Evolutionary conservation across 139 green algal genomes (phyloP).

Genomic region (Edaphochlamys debaryana): DNA sequence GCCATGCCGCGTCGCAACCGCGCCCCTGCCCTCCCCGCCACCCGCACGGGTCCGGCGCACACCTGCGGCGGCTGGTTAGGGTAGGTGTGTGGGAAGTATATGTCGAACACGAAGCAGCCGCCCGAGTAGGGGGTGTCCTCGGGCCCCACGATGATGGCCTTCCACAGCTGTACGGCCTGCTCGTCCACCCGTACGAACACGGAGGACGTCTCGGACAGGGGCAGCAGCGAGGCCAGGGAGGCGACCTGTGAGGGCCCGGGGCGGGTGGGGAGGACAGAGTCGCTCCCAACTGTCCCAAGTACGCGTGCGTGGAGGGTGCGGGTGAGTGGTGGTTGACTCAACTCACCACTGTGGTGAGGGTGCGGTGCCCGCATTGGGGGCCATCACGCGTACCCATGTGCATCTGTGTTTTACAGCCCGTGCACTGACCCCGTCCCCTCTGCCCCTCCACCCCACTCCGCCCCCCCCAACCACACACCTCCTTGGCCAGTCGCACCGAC

Average conservation of each 20-base stretch:
- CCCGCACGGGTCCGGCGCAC: not conserved
- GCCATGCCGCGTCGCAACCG: too few species aligned
- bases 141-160: slow-evolving; percentile 74
- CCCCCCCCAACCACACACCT: slow-evolving; percentile 55
- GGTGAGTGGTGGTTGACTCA: too few species aligned
- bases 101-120: slow-evolving; percentile 90
- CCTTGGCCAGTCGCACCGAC: slow-evolving; percentile 57
- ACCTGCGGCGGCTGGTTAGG: slow-evolving; percentile 70
- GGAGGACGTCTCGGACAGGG: slow-evolving; percentile 63
- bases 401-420: too few species aligned
- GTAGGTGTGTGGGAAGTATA: slow-evolving; percentile 84
- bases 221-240: slow-evolving; percentile 69
- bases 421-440: too few species aligned
- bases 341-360: too few species aligned
- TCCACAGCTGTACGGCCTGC: slow-evolving; percentile 72
- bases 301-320: too few species aligned
- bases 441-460: too few species aligned
- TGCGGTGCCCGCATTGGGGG: too few species aligned
- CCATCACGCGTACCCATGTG: too few species aligned
- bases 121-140: slow-evolving; percentile 85
- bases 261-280: too few species aligned
- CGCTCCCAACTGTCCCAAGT: too few species aligned
- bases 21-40: not conserved
- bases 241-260: slow-evolving; percentile 43
- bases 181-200: slow-evolving; percentile 80